Evolutionary conservation across 2,329 filamentous ascomycete genomes (phyloP).

Genomic region (Pseudocercospora vitis): DNA sequence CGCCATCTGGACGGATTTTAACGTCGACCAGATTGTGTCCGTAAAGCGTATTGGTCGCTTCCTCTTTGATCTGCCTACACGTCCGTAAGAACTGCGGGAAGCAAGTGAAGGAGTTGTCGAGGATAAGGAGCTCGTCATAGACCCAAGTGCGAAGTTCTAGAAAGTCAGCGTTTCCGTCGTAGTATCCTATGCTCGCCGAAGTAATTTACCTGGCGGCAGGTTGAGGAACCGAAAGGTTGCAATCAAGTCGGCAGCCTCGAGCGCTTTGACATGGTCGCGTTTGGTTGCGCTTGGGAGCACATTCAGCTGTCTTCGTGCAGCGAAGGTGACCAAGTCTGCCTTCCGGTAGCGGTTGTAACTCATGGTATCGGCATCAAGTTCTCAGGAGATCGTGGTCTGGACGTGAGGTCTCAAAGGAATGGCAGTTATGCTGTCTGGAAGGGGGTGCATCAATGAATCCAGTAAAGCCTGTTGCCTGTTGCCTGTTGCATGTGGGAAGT

Average conservation of each 20-base stretch:
- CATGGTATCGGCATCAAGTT: conserved; percentile 10
- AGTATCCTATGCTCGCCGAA: too few relatives aligned
- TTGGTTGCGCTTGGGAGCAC: conserved; percentile 1
- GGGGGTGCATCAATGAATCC: too few relatives aligned
- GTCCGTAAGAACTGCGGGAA: conserved; percentile 43
- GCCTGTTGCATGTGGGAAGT: too few relatives aligned
- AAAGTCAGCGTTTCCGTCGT: not conserved
- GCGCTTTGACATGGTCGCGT: conserved; percentile 14
- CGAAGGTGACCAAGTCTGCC: conserved; percentile 18
- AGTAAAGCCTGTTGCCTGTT: too few relatives aligned
- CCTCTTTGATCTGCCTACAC: conserved; percentile 41
- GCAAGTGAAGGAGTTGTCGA: conserved; percentile 33
- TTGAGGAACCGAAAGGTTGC: conserved; percentile 18
- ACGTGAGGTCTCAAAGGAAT: too few relatives aligned
- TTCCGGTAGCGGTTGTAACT: conserved; percentile 18
- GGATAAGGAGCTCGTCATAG: conserved; percentile 16
- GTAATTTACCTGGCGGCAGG: conserved; percentile 8
- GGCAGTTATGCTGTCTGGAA: too few relatives aligned
- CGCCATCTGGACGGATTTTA: conserved; percentile 32
- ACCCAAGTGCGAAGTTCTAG: conserved; percentile 17
- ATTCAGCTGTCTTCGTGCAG: conserved; percentile 4
- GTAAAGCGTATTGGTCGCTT: conserved; percentile 48
- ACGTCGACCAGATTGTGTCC: conserved; percentile 50
- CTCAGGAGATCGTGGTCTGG: too few relatives aligned
- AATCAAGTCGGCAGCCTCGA: conserved; percentile 14